A percentile compares a stretch with the other conserved stretches of the same genome.
Evolutionary conservation across 805 yeast genomes (phyloP).

Genomic region (Pichia nanzhaoensis): DNA sequence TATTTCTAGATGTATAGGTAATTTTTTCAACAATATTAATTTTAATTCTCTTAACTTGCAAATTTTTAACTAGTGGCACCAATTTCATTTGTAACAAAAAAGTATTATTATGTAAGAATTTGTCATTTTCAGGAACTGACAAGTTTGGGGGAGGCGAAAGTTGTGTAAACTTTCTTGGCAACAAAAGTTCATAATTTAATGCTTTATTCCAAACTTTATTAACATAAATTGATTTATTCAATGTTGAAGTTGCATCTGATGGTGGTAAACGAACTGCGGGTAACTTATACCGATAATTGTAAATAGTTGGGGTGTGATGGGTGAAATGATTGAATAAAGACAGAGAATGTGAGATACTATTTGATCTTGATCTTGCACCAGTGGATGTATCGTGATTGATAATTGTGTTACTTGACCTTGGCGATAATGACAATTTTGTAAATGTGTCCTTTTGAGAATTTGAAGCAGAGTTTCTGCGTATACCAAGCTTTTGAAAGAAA

Average conservation of each 20-base stretch:
- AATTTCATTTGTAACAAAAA: slow-evolving; percentile 55
- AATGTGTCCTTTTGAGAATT: slow-evolving; percentile 12
- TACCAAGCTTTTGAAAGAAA: slow-evolving; percentile 23
- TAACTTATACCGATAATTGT: slow-evolving; percentile 32
- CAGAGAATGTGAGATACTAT: background rate
- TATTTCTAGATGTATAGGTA: slow-evolving; percentile 45
- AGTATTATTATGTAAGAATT: slow-evolving; percentile 12
- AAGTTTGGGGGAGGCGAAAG: slow-evolving; percentile 38
- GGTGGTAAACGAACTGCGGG: slow-evolving; percentile 53
- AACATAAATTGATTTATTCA: slow-evolving; percentile 71
- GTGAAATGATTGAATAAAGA: background rate
- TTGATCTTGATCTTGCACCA: slow-evolving; percentile 4
- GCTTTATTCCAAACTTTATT: slow-evolving; percentile 70
- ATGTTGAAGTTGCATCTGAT: slow-evolving; percentile 47
- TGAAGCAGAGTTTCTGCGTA: slow-evolving; percentile 13
- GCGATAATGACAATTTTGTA: slow-evolving; percentile 5
- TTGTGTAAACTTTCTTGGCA: slow-evolving; percentile 63
- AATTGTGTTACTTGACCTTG: background rate
- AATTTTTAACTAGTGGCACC: slow-evolving; percentile 57
- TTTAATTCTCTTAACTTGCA: slow-evolving; percentile 55
- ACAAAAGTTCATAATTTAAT: slow-evolving; percentile 60
- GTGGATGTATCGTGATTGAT: background rate
- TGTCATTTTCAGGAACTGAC: slow-evolving; percentile 2
- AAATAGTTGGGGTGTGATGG: slow-evolving; percentile 21
- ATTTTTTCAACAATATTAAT: slow-evolving; percentile 62